These are phyloP conservation scores for Circinella umbellata DNA, from an alignment of 371 early-diverging fungal genomes.

Conservation along the genomic window DNA sequence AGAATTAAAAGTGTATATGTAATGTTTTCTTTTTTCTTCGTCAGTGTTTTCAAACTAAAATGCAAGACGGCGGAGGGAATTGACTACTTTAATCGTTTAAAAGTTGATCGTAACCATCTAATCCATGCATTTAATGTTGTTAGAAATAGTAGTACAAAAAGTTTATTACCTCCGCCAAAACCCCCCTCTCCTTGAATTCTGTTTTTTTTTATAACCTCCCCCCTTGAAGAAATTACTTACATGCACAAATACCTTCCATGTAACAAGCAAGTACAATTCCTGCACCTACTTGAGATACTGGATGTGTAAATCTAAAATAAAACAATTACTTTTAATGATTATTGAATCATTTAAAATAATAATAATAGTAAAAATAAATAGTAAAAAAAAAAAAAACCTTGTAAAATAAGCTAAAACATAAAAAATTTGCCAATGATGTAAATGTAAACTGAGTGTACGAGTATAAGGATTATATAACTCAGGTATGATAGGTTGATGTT, in stretches of 20 bases:
- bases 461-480: slow-evolving; percentile 28
- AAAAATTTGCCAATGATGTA: slow-evolving; percentile 91
- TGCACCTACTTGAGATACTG: slow-evolving; percentile 75
- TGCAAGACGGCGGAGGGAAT: too few species aligned
- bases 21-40: too few species aligned
- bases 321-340: too few species aligned
- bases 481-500: slow-evolving; percentile 14
- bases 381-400: slow-evolving; percentile 24
- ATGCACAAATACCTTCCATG: slow-evolving; percentile 75
- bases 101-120: slow-evolving; percentile 47
- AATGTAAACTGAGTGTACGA: slow-evolving; percentile 54
- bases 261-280: slow-evolving; percentile 80
- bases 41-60: too few species aligned
- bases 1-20: too few species aligned
- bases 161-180: background rate
- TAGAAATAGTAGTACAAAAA: background rate
- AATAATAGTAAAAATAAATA: too few species aligned
- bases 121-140: background rate
- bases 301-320: slow-evolving; percentile 61
- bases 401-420: slow-evolving; percentile 86
- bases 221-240: slow-evolving; percentile 30
- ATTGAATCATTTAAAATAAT: too few species aligned
- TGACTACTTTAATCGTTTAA: slow-evolving; percentile 34
- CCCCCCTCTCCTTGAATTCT: background rate
- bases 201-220: too few species aligned